phyloP scores from a whole-genome alignment of 257 asterid species.

The Przewalskia tangutica region DNA sequence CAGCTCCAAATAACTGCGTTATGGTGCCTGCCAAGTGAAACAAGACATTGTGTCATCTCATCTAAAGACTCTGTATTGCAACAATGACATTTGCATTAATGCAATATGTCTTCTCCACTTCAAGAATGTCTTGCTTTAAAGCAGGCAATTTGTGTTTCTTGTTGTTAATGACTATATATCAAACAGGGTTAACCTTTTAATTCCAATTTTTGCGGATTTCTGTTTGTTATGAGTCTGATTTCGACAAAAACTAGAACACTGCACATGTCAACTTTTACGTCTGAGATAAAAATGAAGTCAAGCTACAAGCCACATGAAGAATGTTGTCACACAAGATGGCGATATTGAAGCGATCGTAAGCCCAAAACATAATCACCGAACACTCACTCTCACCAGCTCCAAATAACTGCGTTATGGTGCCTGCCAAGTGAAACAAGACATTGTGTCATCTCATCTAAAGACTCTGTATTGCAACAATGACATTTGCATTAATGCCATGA shows the following conservation, averaged over 20 bases:
- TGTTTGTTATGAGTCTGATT: not conserved
- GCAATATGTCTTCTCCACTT: too few relatives aligned
- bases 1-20: conserved; percentile 68
- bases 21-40: conserved; percentile 41
- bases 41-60: not conserved
- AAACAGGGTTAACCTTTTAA: not conserved
- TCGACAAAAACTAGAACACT: not conserved
- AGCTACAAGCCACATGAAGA: conserved; percentile 60
- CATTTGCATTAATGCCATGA: not conserved
- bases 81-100: not conserved
- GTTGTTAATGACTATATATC: not conserved
- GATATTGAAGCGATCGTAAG: conserved; percentile 63
- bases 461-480: not conserved
- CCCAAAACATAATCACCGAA: conserved; percentile 74
- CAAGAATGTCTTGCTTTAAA: not conserved
- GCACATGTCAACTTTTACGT: not conserved
- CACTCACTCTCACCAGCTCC: conserved; percentile 80
- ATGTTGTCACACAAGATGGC: conserved; percentile 54
- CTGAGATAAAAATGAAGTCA: not conserved
- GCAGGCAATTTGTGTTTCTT: not conserved
- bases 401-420: conserved; percentile 69
- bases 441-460: not conserved
- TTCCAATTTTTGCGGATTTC: not conserved
- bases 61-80: not conserved
- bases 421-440: conserved; percentile 18